Conservation (phyloP, 306 rosid species). For the Medicago arabica region DNA sequence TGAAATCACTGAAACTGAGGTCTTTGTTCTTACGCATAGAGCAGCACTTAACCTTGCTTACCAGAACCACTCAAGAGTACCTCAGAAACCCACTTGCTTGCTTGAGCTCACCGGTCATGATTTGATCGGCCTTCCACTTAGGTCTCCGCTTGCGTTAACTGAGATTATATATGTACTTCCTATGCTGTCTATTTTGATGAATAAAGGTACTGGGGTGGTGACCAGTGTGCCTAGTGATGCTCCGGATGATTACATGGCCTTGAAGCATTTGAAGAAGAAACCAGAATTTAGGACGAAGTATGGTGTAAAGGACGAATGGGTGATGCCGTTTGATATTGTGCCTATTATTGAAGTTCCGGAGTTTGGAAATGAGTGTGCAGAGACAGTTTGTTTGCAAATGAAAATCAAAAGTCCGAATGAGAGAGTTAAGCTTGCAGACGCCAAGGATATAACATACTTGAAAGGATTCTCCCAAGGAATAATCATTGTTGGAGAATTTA, state of each 20-base stretch:
- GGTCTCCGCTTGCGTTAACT: slow-evolving; percentile 78
- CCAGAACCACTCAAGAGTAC: slow-evolving; percentile 71
- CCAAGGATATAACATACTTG: slow-evolving; percentile 89
- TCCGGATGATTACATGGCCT: slow-evolving; percentile 94
- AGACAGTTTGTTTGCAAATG: slow-evolving; percentile 78
- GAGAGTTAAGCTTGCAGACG: slow-evolving; percentile 91
- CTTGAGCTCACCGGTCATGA: slow-evolving; percentile 77
- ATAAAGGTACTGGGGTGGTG: slow-evolving; percentile 95
- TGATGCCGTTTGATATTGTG: slow-evolving; percentile 77
- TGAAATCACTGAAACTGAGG: slow-evolving; percentile 81
- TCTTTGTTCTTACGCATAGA: slow-evolving; percentile 66
- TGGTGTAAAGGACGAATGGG: slow-evolving; percentile 90
- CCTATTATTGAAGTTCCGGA: slow-evolving; percentile 84
- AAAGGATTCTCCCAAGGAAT: slow-evolving; percentile 94
- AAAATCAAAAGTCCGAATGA: slow-evolving; percentile 93
- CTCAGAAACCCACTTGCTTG: slow-evolving; percentile 80
- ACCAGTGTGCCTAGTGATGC: slow-evolving; percentile 97
- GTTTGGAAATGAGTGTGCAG: slow-evolving; percentile 80
- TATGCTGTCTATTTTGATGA: slow-evolving; percentile 87
- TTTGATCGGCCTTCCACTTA: slow-evolving; percentile 89
- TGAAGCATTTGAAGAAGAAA: slow-evolving; percentile 82
- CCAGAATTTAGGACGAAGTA: slow-evolving; percentile 76
- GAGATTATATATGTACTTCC: slow-evolving; percentile 89
- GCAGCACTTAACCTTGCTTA: slow-evolving; percentile 94
- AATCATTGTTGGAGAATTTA: slow-evolving; percentile 74